A percentile compares a stretch with the other conserved stretches of the same genome.
Evolutionary conservation across 2,329 filamentous ascomycete species (phyloP).

Genomic region (Delphinella strobiligena): DNA sequence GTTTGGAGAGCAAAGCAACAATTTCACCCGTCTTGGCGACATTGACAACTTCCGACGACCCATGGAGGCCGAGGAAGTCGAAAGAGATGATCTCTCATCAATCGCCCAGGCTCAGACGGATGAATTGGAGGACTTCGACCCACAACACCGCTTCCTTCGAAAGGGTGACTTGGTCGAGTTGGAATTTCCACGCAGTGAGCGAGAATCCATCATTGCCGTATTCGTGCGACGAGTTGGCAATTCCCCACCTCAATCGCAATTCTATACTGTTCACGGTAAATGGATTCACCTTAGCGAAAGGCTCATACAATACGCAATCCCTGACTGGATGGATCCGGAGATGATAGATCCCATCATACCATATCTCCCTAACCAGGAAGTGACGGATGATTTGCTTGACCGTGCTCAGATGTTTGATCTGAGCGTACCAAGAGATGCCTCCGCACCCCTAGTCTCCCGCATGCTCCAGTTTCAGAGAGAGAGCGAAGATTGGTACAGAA

Average conservation of each 20-base stretch:
- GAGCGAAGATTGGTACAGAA: slow-evolving; percentile 35
- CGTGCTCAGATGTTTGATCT: slow-evolving; percentile 25
- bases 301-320: slow-evolving; percentile 36
- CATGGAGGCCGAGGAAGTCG: slow-evolving; percentile 15
- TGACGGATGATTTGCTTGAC: slow-evolving; percentile 20
- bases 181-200: slow-evolving; percentile 17
- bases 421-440: slow-evolving; percentile 33
- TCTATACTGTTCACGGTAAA: slow-evolving; percentile 38
- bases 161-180: slow-evolving; percentile 38
- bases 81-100: slow-evolving; percentile 13
- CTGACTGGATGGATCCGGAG: slow-evolving; percentile 34
- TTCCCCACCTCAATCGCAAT: slow-evolving; percentile 27
- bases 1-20: slow-evolving; percentile 16
- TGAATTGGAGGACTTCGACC: slow-evolving; percentile 22
- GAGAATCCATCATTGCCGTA: slow-evolving; percentile 35
- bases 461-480: slow-evolving; percentile 33
- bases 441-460: slow-evolving; percentile 29
- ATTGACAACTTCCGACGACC: slow-evolving; percentile 14
- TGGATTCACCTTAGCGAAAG: slow-evolving; percentile 30
- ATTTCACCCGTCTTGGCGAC: slow-evolving; percentile 18
- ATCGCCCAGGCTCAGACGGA: slow-evolving; percentile 12
- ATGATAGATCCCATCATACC: slow-evolving; percentile 36
- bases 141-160: slow-evolving; percentile 25
- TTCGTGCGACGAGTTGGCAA: slow-evolving; percentile 30
- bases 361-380: slow-evolving; percentile 36